Evolutionary conservation across 306 rosid species (phyloP), one percentile per base, ranked within the genome.

Genomic region (Cicer arietinum): DNA sequence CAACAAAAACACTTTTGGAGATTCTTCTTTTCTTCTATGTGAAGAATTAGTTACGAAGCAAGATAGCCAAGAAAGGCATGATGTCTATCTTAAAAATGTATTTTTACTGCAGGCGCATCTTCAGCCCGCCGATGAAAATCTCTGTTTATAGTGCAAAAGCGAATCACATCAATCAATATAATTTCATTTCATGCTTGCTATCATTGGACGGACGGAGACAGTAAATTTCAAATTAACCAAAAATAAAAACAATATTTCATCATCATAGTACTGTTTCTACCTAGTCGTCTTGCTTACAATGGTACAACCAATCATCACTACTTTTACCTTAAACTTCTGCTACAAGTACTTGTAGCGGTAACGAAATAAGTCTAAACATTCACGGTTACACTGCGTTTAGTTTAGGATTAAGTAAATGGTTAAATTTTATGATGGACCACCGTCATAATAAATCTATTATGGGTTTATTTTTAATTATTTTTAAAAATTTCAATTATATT

Each of bases 291-390:
- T 62, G 8, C 50, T 40, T 42, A 20, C 67, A 42, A 4, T 69
- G 53, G 62, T 51, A 75, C 77, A 50, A 70, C 75, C 63, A 71
- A 77, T 82, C 76, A 77, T 77, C 17, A 58, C 79, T 58, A 40
- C 60, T 42, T 77, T 71, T 72, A 82, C 82, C 82, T 77, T 48
- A 71, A 76, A 67, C 56, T 64, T 6, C 73, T 57, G 22, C 47
- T 57, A 69, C 58, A 51, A 7, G 25, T 56, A 51, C 65, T 25
- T 58, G 42, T 59, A 59, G 20, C 10, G 12, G 45, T 52, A 40
- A 45, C 68, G 11, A 17, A 17, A 18, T 12, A 69, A 14, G 46
- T 66, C 67, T 30, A 30, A 65, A 52, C 56, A 52, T 10, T 17
- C 25, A 7, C 48, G 25, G 17, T 3, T 48, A 30, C 14, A 48